Conservation (phyloP, 106 monocot genomes). For the Amphibolis antarctica region DNA sequence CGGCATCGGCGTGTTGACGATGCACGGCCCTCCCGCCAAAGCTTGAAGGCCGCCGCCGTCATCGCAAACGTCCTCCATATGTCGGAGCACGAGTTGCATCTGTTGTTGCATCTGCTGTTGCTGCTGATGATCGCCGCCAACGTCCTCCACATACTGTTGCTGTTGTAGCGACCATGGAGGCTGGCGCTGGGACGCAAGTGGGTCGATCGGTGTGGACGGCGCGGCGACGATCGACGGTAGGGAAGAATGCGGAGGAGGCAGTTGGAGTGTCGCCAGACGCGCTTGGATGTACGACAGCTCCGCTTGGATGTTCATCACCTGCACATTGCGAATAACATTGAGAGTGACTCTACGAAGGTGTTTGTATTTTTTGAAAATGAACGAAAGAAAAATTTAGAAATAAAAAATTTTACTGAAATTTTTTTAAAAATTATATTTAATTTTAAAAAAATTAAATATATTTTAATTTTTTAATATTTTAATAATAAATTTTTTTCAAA, state of each 20-base stretch:
- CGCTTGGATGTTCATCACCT: slow-evolving; percentile 81
- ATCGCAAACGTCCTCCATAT: neutral
- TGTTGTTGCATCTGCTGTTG: slow-evolving; percentile 17
- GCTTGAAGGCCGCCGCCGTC: slow-evolving; percentile 2
- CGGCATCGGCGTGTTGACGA: no score
- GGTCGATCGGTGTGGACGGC: slow-evolving; percentile 31
- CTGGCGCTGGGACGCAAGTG: slow-evolving; percentile 10
- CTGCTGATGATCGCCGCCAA: neutral
- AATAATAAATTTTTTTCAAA: no score
- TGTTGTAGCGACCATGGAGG: slow-evolving; percentile 22
- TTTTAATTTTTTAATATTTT: no score
- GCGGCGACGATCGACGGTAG: slow-evolving; percentile 32
- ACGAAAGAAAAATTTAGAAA: neutral
- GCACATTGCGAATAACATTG: no score
- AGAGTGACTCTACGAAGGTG: no score
- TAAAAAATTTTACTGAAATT: no score
- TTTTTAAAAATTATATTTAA: no score
- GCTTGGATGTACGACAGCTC: slow-evolving; percentile 84
- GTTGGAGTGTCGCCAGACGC: slow-evolving; percentile 71
- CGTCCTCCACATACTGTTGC: no score
- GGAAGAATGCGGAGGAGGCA: slow-evolving; percentile 45
- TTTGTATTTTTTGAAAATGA: no score
- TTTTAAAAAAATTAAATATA: no score
- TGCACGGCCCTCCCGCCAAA: neutral
- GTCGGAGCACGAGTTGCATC: neutral